phyloP scores from a whole-genome alignment of 306 rosid species.

The Neltuma alba region DNA sequence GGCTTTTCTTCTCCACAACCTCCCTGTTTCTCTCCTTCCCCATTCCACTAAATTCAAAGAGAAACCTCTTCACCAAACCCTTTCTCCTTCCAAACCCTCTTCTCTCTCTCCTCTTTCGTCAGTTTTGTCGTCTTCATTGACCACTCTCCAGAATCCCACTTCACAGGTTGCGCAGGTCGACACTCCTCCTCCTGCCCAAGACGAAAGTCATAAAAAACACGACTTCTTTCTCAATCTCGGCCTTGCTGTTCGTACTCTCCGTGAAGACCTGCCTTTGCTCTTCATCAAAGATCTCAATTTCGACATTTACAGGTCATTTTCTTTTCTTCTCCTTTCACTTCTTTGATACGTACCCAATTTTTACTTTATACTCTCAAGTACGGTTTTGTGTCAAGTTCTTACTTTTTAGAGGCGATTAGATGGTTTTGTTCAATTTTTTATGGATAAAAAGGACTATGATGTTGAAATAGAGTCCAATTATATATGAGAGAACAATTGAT shows the following conservation, averaged over 20 bases:
- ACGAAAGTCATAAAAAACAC: slow-evolving; percentile 51
- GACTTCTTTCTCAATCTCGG: slow-evolving; percentile 94
- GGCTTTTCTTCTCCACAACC: slow-evolving; percentile 81
- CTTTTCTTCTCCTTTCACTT: slow-evolving; percentile 23
- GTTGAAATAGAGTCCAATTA: background rate
- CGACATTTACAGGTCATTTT: slow-evolving; percentile 76
- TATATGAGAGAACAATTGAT: background rate
- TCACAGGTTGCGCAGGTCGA: slow-evolving; percentile 56
- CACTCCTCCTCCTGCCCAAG: slow-evolving; percentile 49
- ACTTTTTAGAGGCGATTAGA: background rate
- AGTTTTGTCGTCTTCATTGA: slow-evolving; percentile 23
- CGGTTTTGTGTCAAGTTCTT: background rate
- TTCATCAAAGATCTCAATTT: slow-evolving; percentile 89
- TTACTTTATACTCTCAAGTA: background rate
- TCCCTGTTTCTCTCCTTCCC: slow-evolving; percentile 56
- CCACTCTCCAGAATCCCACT: slow-evolving; percentile 51
- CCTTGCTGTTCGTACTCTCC: slow-evolving; percentile 84
- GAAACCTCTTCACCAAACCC: slow-evolving; percentile 50
- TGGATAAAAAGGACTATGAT: background rate
- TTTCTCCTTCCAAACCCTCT: slow-evolving; percentile 47
- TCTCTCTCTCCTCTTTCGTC: slow-evolving; percentile 23
- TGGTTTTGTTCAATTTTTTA: background rate
- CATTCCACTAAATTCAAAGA: slow-evolving; percentile 58
- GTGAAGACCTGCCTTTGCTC: slow-evolving; percentile 81
- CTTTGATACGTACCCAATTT: background rate